Percentiles rank a stretch among this genome's conserved stretches.
These are phyloP conservation scores for Paecilomyces formosus DNA, from an alignment of 2,329 filamentous ascomycete species.

Conservation along the genomic window DNA sequence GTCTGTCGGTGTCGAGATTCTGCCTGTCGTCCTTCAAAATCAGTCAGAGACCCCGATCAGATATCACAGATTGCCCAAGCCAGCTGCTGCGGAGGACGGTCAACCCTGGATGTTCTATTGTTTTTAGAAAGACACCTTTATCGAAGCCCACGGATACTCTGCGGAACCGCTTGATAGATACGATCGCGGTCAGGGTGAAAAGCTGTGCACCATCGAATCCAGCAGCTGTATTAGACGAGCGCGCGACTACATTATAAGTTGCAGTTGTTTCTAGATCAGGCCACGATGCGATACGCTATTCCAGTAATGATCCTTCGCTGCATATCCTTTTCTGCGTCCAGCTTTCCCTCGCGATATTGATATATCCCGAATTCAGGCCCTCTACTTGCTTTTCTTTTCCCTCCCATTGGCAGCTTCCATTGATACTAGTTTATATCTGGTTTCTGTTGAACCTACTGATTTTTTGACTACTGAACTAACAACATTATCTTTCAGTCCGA, in stretches of 20 bases:
- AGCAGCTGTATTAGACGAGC: not conserved
- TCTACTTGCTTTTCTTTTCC: not conserved
- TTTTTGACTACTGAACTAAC: not conserved
- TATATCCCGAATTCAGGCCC: not conserved
- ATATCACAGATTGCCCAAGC: not conserved
- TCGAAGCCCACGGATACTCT: not conserved
- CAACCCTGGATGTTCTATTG: not conserved
- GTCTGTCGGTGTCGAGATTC: not conserved
- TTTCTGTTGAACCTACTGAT: not conserved
- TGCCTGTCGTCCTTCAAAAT: not conserved
- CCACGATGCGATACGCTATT: constrained; percentile 15
- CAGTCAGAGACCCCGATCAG: not conserved
- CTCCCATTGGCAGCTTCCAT: not conserved
- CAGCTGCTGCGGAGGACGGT: not conserved
- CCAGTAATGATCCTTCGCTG: constrained; percentile 13
- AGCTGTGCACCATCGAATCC: not conserved
- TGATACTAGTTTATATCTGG: not conserved
- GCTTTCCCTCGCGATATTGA: not conserved
- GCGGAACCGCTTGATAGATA: not conserved
- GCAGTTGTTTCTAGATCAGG: not conserved
- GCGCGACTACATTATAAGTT: not conserved
- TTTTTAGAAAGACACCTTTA: not conserved
- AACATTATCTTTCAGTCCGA: constrained; percentile 72
- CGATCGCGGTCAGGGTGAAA: not conserved
- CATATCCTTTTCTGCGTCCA: not conserved